These are phyloP conservation scores for Russula sp. DNA, from an alignment of 768 basidiomycete genomes.

Conservation along the genomic window DNA sequence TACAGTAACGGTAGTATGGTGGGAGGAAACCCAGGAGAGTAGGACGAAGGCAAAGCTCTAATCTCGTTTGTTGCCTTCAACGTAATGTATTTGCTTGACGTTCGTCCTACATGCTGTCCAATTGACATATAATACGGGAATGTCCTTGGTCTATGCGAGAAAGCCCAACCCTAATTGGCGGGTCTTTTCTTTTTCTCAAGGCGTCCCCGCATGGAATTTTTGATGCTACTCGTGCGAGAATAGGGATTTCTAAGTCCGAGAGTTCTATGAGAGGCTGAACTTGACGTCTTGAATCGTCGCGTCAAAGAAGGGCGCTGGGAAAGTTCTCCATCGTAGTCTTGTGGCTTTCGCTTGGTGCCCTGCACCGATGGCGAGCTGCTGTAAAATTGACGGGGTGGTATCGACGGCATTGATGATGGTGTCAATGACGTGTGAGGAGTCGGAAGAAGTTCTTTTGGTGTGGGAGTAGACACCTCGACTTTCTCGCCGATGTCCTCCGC, in stretches of 20 bases:
- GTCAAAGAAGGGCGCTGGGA: background rate
- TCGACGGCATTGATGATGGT: slow-evolving; percentile 4
- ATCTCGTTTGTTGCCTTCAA: slow-evolving; percentile 17
- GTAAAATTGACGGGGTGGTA: slow-evolving; percentile 15
- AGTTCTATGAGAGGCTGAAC: background rate
- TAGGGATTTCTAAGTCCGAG: slow-evolving; percentile 29
- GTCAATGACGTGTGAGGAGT: background rate
- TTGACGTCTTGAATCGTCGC: background rate
- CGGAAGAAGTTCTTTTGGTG: background rate
- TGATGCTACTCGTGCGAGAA: slow-evolving; percentile 29
- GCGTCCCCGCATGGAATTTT: slow-evolving; percentile 30
- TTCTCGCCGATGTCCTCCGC: slow-evolving; percentile 29
- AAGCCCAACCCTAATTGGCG: slow-evolving; percentile 27
- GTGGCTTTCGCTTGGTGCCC: slow-evolving; percentile 37
- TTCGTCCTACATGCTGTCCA: slow-evolving; percentile 9
- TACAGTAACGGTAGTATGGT: slow-evolving; percentile 80
- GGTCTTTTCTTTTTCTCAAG: slow-evolving; percentile 30
- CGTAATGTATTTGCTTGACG: slow-evolving; percentile 11
- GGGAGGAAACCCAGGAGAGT: slow-evolving; percentile 59
- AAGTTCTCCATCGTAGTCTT: slow-evolving; percentile 29
- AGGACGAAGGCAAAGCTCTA: slow-evolving; percentile 48
- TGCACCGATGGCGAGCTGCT: slow-evolving; percentile 12
- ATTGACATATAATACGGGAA: slow-evolving; percentile 2
- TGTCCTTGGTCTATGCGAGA: background rate
- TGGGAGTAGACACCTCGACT: slow-evolving; percentile 16